Evolutionary conservation across 148 eudicot genomes (phyloP), one percentile per base, ranked within the genome.

Genomic region (Camellia lanceoleosa): DNA sequence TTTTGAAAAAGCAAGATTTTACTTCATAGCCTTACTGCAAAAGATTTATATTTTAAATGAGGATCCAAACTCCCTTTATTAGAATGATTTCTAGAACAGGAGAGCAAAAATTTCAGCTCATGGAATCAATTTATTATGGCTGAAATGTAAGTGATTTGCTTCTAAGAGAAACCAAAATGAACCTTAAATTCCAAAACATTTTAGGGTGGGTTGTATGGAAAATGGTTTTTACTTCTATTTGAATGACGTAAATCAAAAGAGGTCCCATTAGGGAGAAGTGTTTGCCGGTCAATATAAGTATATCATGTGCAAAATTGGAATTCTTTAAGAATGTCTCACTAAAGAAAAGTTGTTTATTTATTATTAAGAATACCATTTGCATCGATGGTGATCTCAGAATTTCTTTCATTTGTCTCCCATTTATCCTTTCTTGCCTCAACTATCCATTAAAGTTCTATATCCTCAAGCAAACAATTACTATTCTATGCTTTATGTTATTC

Each of bases 381-480:
- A 46, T 18, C 62, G 80, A 38, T 80, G 75, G 79, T 61, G 81
- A 81, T 49, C 71, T 73, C 79, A 77, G 80, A 79, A 46, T 58
- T 30, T 72, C 30, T 65, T 43, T 54, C 5, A 68, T 12, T 38
- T 68, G 62, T 68, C 6, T 41, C 67, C 42, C 5, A 55, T 79
- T 71, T 43, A 71, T 23, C 42, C 3, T 14, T 72, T 19, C 42
- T 56, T 46, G 67, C 60, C 74, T 76, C 69, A 41, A 74, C 30
- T 41, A 60, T 55, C 67, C 69, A 46, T 41, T 80, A 65, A 80
- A 82, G 52, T 68, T 63, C 56, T 68, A 61, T 75, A 62, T 69
- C 66, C 65, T 83, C 80, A 61, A 69, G 68, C 56, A 78, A 66
- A 47, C 51, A 73, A 13, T 30, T 73, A 43, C 68, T 73, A 55